Conservation (phyloP, 163 green algal species). For the Scenedesmus sp. region DNA sequence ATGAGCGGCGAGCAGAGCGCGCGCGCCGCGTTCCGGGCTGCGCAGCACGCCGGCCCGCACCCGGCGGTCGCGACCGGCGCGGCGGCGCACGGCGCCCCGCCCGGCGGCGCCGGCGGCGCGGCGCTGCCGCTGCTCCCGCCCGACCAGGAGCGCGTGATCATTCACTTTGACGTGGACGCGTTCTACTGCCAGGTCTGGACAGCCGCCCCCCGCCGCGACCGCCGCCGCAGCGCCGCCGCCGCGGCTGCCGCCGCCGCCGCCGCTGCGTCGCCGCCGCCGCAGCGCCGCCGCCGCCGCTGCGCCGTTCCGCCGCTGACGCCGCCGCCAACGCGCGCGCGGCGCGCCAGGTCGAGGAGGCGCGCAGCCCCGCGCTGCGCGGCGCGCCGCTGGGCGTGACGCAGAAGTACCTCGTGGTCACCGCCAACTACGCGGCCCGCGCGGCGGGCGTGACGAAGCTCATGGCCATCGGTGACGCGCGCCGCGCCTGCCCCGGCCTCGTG, state of each 20-base stretch:
- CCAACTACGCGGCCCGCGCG: constrained; percentile 82
- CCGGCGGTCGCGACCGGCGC: too few relatives aligned
- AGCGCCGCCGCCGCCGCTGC: too few relatives aligned
- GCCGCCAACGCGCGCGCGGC: too few relatives aligned
- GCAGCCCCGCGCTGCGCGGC: constrained; percentile 68
- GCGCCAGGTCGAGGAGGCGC: constrained; percentile 83
- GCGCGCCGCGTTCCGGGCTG: constrained; percentile 34
- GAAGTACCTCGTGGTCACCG: constrained; percentile 92
- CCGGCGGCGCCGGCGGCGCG: not conserved
- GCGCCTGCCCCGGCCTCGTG: constrained; percentile 68
- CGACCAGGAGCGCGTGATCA: constrained; percentile 60
- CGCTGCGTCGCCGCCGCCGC: too few relatives aligned
- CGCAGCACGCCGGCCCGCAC: constrained; percentile 40
- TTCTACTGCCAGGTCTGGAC: constrained; percentile 80
- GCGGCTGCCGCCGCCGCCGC: too few relatives aligned
- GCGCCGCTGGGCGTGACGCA: constrained; percentile 84
- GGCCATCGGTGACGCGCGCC: constrained; percentile 62
- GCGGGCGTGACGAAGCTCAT: constrained; percentile 86
- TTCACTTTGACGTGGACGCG: constrained; percentile 80
- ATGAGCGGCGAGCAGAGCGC: constrained; percentile 39
- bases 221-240: too few relatives aligned
- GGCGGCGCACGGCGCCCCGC: too few relatives aligned
- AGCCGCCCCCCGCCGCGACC: too few relatives aligned
- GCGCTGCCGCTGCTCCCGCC: constrained; percentile 14
- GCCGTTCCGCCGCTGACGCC: too few relatives aligned